phyloP scores from a whole-genome alignment of 1,139 yeast species.

The Arxiozyma slooffiae region DNA sequence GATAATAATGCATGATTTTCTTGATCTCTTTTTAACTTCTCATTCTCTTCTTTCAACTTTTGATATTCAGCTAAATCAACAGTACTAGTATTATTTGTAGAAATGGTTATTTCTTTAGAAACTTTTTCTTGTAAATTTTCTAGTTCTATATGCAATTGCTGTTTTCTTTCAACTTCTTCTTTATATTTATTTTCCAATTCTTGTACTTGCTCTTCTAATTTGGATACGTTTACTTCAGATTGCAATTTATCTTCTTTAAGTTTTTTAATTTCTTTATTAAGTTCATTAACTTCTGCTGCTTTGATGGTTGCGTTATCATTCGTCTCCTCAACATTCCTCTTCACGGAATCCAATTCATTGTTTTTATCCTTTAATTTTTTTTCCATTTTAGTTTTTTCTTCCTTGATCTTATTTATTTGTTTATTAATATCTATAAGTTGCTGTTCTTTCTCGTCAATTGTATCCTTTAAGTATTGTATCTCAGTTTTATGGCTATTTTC shows the following conservation, averaged over 20 bases:
- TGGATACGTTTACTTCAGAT: conserved; percentile 16
- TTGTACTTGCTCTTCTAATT: conserved; percentile 14
- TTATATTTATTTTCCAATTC: conserved; percentile 17
- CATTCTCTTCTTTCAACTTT: neutral
- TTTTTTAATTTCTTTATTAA: conserved; percentile 15
- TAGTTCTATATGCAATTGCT: conserved; percentile 22
- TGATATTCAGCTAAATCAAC: neutral
- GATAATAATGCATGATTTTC: neutral
- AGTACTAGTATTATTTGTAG: neutral
- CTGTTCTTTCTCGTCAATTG: conserved; percentile 5
- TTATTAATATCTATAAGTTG: conserved; percentile 5
- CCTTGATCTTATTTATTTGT: conserved; percentile 8
- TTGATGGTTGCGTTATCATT: conserved; percentile 24
- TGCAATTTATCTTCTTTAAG: conserved; percentile 14
- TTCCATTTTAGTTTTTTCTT: conserved; percentile 3
- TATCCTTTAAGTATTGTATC: neutral
- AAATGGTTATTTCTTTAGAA: neutral
- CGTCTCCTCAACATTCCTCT: conserved; percentile 17
- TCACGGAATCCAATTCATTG: conserved; percentile 9
- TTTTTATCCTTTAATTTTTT: conserved; percentile 8
- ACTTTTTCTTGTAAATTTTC: conserved; percentile 16
- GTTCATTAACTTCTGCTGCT: conserved; percentile 23
- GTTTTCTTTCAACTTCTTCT: conserved; percentile 18
- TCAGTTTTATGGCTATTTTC: conserved; percentile 8
- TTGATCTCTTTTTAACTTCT: neutral